Evolutionary conservation across 2,329 filamentous ascomycete species (phyloP).

Genomic region (Apiospora kogelbergensis): DNA sequence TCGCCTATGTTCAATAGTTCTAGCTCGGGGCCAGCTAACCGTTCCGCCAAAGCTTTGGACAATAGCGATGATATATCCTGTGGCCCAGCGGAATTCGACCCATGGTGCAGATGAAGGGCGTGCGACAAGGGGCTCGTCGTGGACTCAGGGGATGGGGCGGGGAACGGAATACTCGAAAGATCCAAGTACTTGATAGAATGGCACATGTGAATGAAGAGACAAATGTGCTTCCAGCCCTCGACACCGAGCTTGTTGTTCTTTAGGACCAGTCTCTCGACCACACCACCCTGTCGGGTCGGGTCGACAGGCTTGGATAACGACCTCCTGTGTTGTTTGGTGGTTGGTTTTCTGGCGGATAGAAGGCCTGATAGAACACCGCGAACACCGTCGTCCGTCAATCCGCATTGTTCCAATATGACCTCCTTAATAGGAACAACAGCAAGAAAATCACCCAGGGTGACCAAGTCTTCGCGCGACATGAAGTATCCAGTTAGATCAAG

Average conservation of each 20-base stretch:
- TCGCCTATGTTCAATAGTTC: conserved; percentile 84
- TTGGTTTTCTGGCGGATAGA: conserved; percentile 72
- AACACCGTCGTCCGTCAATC: conserved; percentile 82
- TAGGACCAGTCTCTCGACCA: conserved; percentile 82
- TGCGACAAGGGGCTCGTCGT: conserved; percentile 23
- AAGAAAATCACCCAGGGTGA: conserved; percentile 90
- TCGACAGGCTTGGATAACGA: conserved; percentile 37
- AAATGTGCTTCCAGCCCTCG: conserved; percentile 90
- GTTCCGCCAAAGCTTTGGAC: conserved; percentile 72
- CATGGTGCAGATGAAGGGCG: conserved; percentile 25
- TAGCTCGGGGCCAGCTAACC: conserved; percentile 72
- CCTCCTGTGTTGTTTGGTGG: conserved; percentile 53
- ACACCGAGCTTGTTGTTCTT: conserved; percentile 89
- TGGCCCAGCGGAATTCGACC: conserved; percentile 29
- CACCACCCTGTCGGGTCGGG: conserved; percentile 58
- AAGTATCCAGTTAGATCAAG: conserved; percentile 84
- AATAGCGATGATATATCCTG: conserved; percentile 66
- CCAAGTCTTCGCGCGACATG: conserved; percentile 78
- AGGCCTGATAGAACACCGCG: conserved; percentile 85
- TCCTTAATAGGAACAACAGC: conserved; percentile 90
- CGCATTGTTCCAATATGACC: conserved; percentile 82
- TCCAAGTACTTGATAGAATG: conserved; percentile 84
- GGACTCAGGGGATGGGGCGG: conserved; percentile 34
- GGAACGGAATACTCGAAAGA: conserved; percentile 81
- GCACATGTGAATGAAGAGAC: conserved; percentile 87